Conservation (phyloP, 2,329 filamentous ascomycete species). For the Lasiodiplodia hormozganensis region DNA sequence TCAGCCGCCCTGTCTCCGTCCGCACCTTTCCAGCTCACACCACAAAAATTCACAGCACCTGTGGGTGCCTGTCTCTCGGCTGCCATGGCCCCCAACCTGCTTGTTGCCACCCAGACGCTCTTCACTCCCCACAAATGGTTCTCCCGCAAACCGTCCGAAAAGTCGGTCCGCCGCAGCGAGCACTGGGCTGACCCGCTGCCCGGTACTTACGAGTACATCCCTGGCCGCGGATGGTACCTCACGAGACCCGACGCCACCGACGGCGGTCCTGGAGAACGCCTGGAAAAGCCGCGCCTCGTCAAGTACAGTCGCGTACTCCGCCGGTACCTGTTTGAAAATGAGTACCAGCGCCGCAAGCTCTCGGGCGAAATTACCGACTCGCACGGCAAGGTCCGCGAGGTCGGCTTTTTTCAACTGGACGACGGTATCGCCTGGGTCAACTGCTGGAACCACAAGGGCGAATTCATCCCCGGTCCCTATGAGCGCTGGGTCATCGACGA, state of each 20-base stretch:
- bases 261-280: constrained; percentile 35
- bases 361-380: constrained; percentile 49
- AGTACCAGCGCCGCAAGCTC: constrained; percentile 56
- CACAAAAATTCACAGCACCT: constrained; percentile 13
- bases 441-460: constrained; percentile 57
- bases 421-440: constrained; percentile 58
- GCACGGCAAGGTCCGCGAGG: constrained; percentile 47
- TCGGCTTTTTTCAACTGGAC: constrained; percentile 58
- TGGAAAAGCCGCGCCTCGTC: constrained; percentile 44
- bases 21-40: constrained; percentile 15
- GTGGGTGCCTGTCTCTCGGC: neutral
- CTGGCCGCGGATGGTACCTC: constrained; percentile 59
- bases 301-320: constrained; percentile 59
- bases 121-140: constrained; percentile 60
- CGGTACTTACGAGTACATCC: constrained; percentile 58
- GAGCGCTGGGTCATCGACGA: constrained; percentile 57
- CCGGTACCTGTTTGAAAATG: constrained; percentile 56
- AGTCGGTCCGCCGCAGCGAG: constrained; percentile 51
- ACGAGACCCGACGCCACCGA: constrained; percentile 49
- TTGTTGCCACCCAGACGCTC: constrained; percentile 56
- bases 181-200: constrained; percentile 57
- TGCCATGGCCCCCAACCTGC: constrained; percentile 59
- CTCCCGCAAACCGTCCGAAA: constrained; percentile 45
- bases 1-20: neutral
- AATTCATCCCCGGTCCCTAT: constrained; percentile 59